A percentile compares a stretch with the other conserved stretches of the same genome.
Conservation (phyloP, 306 rosid genomes). For the Sesbania bispinosa region DNA sequence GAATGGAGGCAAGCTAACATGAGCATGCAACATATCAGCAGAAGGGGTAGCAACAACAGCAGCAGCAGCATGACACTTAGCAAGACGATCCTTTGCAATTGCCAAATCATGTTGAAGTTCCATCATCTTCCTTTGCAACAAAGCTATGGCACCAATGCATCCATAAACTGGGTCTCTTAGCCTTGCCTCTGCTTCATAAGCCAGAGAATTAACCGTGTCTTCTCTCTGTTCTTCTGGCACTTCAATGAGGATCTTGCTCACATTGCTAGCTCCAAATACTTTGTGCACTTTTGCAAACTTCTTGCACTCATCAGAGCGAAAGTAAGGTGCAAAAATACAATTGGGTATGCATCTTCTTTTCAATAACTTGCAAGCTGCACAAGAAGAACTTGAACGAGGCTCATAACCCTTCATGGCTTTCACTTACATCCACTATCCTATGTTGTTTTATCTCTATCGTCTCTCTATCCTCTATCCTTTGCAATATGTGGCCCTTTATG, state of each 20-base stretch:
- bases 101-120: slow-evolving; percentile 80
- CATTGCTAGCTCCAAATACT: slow-evolving; percentile 96
- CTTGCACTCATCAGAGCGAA: slow-evolving; percentile 69
- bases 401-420: slow-evolving; percentile 63
- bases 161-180: slow-evolving; percentile 88
- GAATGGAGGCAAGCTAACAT: slow-evolving; percentile 37
- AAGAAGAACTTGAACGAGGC: slow-evolving; percentile 81
- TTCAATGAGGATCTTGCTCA: slow-evolving; percentile 79
- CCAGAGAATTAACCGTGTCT: slow-evolving; percentile 81
- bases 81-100: slow-evolving; percentile 83
- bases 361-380: slow-evolving; percentile 90
- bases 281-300: slow-evolving; percentile 90
- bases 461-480: slow-evolving; percentile 23
- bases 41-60: slow-evolving; percentile 9
- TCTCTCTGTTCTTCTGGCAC: slow-evolving; percentile 82
- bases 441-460: not conserved
- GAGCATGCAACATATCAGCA: slow-evolving; percentile 23
- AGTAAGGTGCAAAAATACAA: slow-evolving; percentile 88
- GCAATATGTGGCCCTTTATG: slow-evolving; percentile 33
- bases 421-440: slow-evolving; percentile 15
- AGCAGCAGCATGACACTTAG: slow-evolving; percentile 41
- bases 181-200: slow-evolving; percentile 85
- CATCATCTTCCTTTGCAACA: slow-evolving; percentile 64
- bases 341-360: slow-evolving; percentile 76
- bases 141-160: slow-evolving; percentile 87